phyloP scores from a whole-genome alignment of 352 stramenopile genomes.

The Phytopythium ostracodes region DNA sequence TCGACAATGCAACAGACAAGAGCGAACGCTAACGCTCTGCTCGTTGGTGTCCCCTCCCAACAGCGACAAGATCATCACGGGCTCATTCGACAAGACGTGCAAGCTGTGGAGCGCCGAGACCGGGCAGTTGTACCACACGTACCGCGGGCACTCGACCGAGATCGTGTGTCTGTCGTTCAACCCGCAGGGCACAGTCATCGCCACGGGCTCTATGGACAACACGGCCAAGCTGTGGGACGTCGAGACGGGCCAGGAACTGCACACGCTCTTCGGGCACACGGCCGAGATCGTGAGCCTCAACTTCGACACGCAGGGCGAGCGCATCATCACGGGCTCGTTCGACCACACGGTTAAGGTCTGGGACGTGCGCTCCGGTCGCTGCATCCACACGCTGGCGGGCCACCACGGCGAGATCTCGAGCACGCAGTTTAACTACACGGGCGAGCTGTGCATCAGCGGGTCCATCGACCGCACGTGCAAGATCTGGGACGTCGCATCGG shows the following conservation, averaged over 20 bases:
- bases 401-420: constrained; percentile 95
- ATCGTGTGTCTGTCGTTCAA: constrained; percentile 97
- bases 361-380: constrained; percentile 80
- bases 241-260: constrained; percentile 91
- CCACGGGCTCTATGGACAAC: constrained; percentile 92
- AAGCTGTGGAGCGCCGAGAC: constrained; percentile 95
- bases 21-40: background rate
- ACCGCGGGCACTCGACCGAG: constrained; percentile 92
- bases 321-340: constrained; percentile 94
- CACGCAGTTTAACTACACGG: constrained; percentile 94
- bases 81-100: constrained; percentile 95
- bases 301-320: constrained; percentile 91
- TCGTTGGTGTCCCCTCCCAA: constrained; percentile 8
- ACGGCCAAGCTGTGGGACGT: constrained; percentile 96
- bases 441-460: constrained; percentile 89
- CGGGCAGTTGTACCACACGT: constrained; percentile 93
- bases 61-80: constrained; percentile 94
- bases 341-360: constrained; percentile 94
- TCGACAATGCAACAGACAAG: too few species aligned
- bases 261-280: constrained; percentile 93
- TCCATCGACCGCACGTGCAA: constrained; percentile 95
- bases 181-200: constrained; percentile 89
- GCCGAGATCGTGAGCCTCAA: constrained; percentile 94
- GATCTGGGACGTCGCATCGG: constrained; percentile 90
- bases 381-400: constrained; percentile 90